These are phyloP conservation scores for Maudiozyma bulderi DNA, from an alignment of 805 yeast species.

Conservation along the genomic window DNA sequence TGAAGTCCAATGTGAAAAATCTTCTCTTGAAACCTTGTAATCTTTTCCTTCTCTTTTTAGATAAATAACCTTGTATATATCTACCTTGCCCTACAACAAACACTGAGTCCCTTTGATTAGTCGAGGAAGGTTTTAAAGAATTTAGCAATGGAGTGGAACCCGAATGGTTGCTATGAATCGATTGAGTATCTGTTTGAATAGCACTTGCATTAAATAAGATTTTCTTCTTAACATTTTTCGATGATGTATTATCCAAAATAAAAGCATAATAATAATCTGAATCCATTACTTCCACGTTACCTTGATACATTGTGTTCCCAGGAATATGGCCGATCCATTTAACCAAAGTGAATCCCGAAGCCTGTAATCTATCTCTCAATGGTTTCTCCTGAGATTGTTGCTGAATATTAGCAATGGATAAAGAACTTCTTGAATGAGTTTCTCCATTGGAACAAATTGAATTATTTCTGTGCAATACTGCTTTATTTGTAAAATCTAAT, in stretches of 20 bases:
- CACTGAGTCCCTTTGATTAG: slow-evolving; percentile 12
- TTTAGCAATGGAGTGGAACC: slow-evolving; percentile 12
- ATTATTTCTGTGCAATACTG: slow-evolving; percentile 13
- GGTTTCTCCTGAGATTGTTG: slow-evolving; percentile 34
- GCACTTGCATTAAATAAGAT: slow-evolving; percentile 53
- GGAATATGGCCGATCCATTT: slow-evolving; percentile 47
- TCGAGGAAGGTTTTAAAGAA: slow-evolving; percentile 5
- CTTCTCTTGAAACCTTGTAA: slow-evolving; percentile 81
- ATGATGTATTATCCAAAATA: slow-evolving; percentile 84
- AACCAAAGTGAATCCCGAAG: slow-evolving; percentile 42
- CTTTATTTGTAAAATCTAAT: slow-evolving; percentile 19
- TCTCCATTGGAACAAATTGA: slow-evolving; percentile 6
- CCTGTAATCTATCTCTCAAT: slow-evolving; percentile 49
- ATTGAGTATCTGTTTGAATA: slow-evolving; percentile 14
- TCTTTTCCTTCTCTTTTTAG: slow-evolving; percentile 75
- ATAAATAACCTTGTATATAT: slow-evolving; percentile 64
- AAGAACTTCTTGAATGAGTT: slow-evolving; percentile 4
- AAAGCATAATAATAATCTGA: slow-evolving; percentile 72
- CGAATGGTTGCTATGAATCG: slow-evolving; percentile 9
- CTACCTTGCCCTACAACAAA: slow-evolving; percentile 41
- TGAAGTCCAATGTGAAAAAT: slow-evolving; percentile 73
- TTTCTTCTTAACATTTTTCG: slow-evolving; percentile 75
- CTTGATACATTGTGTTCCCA: slow-evolving; percentile 55
- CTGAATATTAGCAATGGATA: slow-evolving; percentile 16
- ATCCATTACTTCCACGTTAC: slow-evolving; percentile 44